Evolutionary conservation across 345 rosid species (phyloP), one percentile per base, ranked within the genome.

Genomic region (Eucalyptus erythrocorys): DNA sequence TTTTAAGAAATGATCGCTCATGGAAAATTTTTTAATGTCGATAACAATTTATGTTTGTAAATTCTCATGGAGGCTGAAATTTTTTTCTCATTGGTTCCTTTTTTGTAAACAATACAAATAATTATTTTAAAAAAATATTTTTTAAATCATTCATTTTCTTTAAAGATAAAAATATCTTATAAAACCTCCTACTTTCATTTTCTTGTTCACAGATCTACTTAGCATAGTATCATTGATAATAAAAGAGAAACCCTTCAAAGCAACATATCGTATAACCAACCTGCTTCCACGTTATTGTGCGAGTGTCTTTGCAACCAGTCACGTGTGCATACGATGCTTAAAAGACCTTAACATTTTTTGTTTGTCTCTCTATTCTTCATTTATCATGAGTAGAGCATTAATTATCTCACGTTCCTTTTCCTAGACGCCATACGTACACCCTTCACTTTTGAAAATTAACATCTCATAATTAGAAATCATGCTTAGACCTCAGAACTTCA

Each of bases 271-370:
- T 3, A 32, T 61, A 30, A 2, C 34, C 71, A 13, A 13, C 17
- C 5, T 6, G 0, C n/a, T n/a, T 0, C 30, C 66, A 26, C 1
- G n/a, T 59, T 64, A n/a, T 64, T n/a, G 3, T 2, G 71, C 2
- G 4, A 64, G 7, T 30, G 37, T 4, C 34, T 59, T 59, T 5
- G 32, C 68, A 30, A 13, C 68, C 68, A 3, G 1, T n/a, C 37
- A n/a, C 8, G 8, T 32, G 5, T 14, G 71, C 19, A 15, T n/a
- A n/a, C 19, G 9, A 0, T 64, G 10, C 76, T n/a, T 1, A 5
- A 64, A 15, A 64, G 76, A 64, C 71, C 4, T 30, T 64, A 4
- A n/a, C 10, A 10, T 7, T n/a, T 64, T 13, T n/a, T n/a, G 16
- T n/a, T n/a, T 7, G 19, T 14, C 32, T n/a, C 21, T 64, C 21